Evolutionary conservation across 257 asterid genomes (phyloP), one percentile per base, ranked within the genome.

Genomic region (Solanum lycopersicoides): DNA sequence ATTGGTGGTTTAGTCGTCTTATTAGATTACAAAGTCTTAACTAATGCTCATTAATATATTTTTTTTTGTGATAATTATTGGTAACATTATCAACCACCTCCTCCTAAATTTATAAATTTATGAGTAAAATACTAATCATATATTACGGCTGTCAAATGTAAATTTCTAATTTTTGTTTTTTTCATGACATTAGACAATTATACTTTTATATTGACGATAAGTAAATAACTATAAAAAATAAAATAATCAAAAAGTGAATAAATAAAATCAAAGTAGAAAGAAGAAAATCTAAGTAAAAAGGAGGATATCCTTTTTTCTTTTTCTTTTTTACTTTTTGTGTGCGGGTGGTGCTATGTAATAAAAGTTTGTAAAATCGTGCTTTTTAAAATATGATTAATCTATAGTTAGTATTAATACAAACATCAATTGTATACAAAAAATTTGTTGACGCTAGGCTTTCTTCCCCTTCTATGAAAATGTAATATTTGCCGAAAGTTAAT

Each of bases 11-110:
- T 72, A 4, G 77, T 45, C 21, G 28, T 65, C 37, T 39, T 84
- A 37, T 68, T 39, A 84, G 53, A 37, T 84, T 59, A 84, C 74
- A 63, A 77, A 25, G 56, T 66, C 63, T 66, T 68, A 84, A 63
- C 75, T 65, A 63, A 60, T 84, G 34, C 15, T 83, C 15, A 18
- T 37, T 21, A 1, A 83, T 45, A 37, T 45, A 37, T 35, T 37
- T 13, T 14, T 25, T 14, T 32, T 32, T 7, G 77, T 39, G n/a
- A 23, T 71, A 41, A 34, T 53, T 53, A 83, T 83, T 77, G 83
- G 83, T 77, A 77, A 77, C 7, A 42, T 77, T 42, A 77, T 42
- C 37, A 42, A 77, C 83, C 14, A 15, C n/a, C 82, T 21, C 39
- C 21, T 77, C 63, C 60, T n/a, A 76, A 6, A 42, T 42, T 32